Base-by-base conservation (phyloP, 306 rosid species). In the Lupinus albus region DNA sequence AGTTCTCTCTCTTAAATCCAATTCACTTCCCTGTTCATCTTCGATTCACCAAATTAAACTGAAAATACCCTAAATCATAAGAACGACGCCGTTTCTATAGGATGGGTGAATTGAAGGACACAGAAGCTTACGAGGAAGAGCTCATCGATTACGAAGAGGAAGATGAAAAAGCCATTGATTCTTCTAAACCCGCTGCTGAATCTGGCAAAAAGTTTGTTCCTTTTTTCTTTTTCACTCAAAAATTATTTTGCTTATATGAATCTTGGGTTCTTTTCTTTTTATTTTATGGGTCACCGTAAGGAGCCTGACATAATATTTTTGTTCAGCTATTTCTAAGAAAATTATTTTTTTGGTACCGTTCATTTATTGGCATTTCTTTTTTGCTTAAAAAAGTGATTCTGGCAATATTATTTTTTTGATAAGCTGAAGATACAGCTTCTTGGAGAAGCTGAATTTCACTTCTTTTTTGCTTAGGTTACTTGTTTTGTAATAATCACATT, bases 91-190 rank as follows among this genome's bases (percentile, higher is more conserved):
- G 2, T 17, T 32, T 32, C 2, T 39, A 10, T 5, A 77, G 76
- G 41, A 88, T 88, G 95, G 95, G 91, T 67, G 95, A 85, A 73
- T 70, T 83, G 71, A 85, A 80, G 78, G 95, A 88, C 57, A 70
- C 83, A 16, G 91, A 88, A 42, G 85, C 76, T 5, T 88, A 85
- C 80, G 95, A 85, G 69, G 91, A 85, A 44, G 91, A 88, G 81
- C 89, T 85, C 18, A 78, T 88, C 58, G 91, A 88, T 70, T 88
- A 83, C 57, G 91, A 85, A 61, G 91, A 83, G 46, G 91, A 88
- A 48, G 95, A 85, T 18, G 88, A 84, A 7, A 85, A 78, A 13
- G 79, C 78, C 68, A 83, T 81, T 68, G 88, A 83, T 67, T 79
- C 94, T 56, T 69, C 81, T 10, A 85, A 85, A 51, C 81, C 88